phyloP scores from a whole-genome alignment of 169 alveolate genomes.

The Theileria sp. region DNA sequence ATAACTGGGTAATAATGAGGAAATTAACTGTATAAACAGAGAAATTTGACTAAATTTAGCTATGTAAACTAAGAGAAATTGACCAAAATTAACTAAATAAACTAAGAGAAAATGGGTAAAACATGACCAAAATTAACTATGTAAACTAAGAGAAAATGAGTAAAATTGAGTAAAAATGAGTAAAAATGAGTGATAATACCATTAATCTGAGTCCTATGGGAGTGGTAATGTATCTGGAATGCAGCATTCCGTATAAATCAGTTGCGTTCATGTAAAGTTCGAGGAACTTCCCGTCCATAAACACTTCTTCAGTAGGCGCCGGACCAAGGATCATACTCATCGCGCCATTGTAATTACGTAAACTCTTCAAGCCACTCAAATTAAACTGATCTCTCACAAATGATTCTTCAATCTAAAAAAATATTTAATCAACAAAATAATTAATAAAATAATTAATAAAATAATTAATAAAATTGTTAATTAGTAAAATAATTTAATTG shows the following conservation, averaged over 20 bases:
- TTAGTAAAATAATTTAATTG: background rate
- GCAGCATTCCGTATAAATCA: conserved; percentile 91
- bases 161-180: too few species aligned
- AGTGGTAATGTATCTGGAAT: conserved; percentile 90
- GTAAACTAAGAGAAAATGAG: too few species aligned
- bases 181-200: conserved; percentile 50
- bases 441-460: conserved; percentile 11
- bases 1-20: too few species aligned
- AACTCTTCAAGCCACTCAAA: conserved; percentile 68
- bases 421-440: conserved; percentile 11
- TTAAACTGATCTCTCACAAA: conserved; percentile 74
- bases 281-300: conserved; percentile 68
- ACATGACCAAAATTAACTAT: too few species aligned
- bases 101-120: too few species aligned
- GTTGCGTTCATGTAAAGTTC: conserved; percentile 79
- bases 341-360: conserved; percentile 69
- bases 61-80: too few species aligned
- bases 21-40: too few species aligned
- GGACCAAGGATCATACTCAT: conserved; percentile 74
- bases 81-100: too few species aligned
- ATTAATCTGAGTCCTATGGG: conserved; percentile 87
- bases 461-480: background rate
- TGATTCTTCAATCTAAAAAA: conserved; percentile 67
- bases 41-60: too few species aligned
- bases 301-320: conserved; percentile 77